Evolutionary conservation across 148 eudicot species (phyloP).

Genomic region (Limonium bicolor): DNA sequence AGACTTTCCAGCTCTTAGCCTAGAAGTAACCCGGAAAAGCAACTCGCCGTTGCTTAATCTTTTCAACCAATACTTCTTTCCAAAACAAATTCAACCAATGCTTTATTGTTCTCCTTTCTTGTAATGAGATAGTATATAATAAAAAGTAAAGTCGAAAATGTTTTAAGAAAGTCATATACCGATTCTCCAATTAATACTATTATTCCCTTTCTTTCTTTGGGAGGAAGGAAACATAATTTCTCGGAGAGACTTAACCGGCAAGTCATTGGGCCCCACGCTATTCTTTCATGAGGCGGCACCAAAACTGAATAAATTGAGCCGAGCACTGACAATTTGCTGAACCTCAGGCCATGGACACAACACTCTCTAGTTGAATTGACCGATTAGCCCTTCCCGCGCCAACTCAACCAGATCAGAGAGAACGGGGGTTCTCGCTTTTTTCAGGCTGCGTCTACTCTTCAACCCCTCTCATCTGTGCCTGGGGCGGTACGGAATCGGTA

Average conservation of each 20-base stretch:
- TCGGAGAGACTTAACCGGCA: conserved; percentile 1
- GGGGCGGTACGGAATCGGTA: not conserved
- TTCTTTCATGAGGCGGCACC: too few relatives aligned
- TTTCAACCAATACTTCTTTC: too few relatives aligned
- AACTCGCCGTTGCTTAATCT: too few relatives aligned
- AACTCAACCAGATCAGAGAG: not conserved
- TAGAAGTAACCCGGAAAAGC: too few relatives aligned
- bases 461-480: not conserved
- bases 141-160: too few relatives aligned
- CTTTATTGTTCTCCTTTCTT: too few relatives aligned
- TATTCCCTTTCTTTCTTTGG: conserved; percentile 7
- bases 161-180: too few relatives aligned
- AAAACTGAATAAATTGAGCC: too few relatives aligned
- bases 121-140: too few relatives aligned
- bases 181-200: too few relatives aligned
- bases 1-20: too few relatives aligned
- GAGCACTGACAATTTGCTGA: not conserved
- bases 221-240: not conserved
- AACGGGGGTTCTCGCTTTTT: not conserved
- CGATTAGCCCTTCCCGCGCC: not conserved
- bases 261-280: conserved; percentile 2
- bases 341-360: conserved; percentile 1
- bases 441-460: not conserved
- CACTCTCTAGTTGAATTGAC: not conserved
- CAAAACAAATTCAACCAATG: too few relatives aligned